A percentile compares a stretch with the other conserved stretches of the same genome.
Evolutionary conservation across 1,284 basidiomycete species (phyloP).

Genomic region (Stereum hirsutum): DNA sequence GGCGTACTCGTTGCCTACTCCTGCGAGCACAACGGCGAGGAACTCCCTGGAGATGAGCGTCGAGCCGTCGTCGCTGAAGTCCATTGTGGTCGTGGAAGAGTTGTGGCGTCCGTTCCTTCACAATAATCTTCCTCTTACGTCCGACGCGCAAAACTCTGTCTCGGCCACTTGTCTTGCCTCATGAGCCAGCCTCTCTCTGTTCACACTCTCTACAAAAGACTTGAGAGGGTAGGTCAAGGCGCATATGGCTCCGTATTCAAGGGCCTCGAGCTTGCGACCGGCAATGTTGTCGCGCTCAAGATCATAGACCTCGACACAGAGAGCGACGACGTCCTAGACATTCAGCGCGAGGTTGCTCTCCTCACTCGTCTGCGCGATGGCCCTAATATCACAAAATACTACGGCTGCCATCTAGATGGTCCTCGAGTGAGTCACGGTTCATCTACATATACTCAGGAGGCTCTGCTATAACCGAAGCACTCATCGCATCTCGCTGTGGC

Average conservation of each 20-base stretch:
- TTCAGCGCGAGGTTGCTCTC: constrained; percentile 93
- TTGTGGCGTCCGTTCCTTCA: no score
- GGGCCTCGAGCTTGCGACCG: constrained; percentile 77
- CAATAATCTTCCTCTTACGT: no score
- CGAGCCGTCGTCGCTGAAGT: constrained; percentile 46
- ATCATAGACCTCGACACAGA: constrained; percentile 98
- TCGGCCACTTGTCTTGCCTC: background rate
- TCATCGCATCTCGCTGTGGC: no score
- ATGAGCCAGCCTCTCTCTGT: constrained; percentile 22
- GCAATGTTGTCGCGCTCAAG: constrained; percentile 89
- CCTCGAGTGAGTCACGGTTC: no score
- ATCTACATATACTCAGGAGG: no score
- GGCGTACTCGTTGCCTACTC: constrained; percentile 79
- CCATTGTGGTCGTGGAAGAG: constrained; percentile 32
- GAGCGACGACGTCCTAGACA: constrained; percentile 94
- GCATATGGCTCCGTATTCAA: constrained; percentile 96
- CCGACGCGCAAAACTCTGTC: no score
- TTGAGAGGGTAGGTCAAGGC: constrained; percentile 77
- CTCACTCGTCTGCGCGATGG: constrained; percentile 83
- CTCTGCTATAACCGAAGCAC: no score
- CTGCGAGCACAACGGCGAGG: constrained; percentile 76
- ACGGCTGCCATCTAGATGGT: constrained; percentile 91
- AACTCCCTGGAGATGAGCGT: constrained; percentile 61
- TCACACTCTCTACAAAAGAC: constrained; percentile 38
- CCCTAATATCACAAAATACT: constrained; percentile 93